phyloP scores from a whole-genome alignment of 768 basidiomycete species.

The Rhizopogon vesiculosus region DNA sequence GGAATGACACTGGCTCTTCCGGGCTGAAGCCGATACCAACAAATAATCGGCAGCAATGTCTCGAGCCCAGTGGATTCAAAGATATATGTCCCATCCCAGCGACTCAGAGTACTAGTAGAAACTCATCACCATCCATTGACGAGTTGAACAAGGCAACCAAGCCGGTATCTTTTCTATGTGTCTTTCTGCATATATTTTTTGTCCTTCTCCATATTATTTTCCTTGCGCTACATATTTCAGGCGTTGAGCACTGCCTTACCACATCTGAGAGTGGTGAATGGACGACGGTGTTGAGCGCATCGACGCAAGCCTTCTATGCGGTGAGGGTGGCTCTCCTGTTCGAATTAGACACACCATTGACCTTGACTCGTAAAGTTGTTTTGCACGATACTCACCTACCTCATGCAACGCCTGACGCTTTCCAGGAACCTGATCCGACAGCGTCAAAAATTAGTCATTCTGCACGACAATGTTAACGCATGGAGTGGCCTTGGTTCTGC shows the following conservation, averaged over 20 bases:
- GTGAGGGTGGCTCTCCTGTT: neutral
- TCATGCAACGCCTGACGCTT: constrained; percentile 10
- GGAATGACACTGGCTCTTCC: neutral
- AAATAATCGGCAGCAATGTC: neutral
- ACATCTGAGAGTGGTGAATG: neutral
- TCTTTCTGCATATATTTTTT: neutral
- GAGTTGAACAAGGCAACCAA: neutral
- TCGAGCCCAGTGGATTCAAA: neutral
- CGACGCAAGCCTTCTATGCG: constrained; percentile 2
- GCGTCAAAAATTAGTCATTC: neutral
- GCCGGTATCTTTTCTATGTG: neutral
- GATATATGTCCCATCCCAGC: neutral
- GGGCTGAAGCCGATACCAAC: neutral
- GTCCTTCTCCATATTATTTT: constrained; percentile 7
- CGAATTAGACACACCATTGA: neutral
- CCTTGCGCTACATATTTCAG: neutral
- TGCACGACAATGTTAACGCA: constrained; percentile 2
- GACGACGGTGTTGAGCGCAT: neutral
- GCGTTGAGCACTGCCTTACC: neutral
- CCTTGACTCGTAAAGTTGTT: constrained; percentile 6
- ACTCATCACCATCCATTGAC: neutral
- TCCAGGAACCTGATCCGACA: neutral
- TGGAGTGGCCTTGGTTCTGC: constrained; percentile 5
- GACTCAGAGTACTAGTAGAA: neutral
- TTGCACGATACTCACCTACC: constrained; percentile 4